These are phyloP conservation scores for Verticillium albo-atrum DNA, from an alignment of 2,329 filamentous ascomycete genomes.

Conservation along the genomic window DNA sequence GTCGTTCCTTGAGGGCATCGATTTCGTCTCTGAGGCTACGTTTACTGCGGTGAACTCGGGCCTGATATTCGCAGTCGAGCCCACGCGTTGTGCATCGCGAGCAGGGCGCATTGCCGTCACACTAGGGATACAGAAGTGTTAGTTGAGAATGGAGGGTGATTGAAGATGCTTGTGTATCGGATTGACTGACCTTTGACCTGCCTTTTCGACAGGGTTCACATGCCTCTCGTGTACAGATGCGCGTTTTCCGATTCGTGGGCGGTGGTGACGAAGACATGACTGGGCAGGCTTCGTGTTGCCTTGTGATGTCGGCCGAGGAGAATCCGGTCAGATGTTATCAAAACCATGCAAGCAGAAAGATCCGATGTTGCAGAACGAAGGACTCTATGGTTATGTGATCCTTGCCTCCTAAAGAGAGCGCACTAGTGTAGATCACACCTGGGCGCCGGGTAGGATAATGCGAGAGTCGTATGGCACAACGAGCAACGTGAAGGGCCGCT, in stretches of 20 bases:
- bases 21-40: neutral
- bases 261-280: neutral
- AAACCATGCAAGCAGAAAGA: too few species aligned
- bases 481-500: neutral
- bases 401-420: too few species aligned
- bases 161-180: too few species aligned
- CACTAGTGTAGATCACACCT: too few species aligned
- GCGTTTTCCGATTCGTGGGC: neutral
- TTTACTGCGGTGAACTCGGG: neutral
- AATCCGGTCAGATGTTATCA: neutral
- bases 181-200: neutral
- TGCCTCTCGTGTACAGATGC: neutral
- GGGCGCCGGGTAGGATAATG: too few species aligned
- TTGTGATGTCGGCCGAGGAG: neutral
- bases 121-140: neutral
- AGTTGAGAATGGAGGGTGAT: too few species aligned
- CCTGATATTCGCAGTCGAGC: constrained; percentile 2
- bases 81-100: neutral
- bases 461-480: too few species aligned
- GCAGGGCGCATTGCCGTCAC: constrained; percentile 5
- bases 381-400: too few species aligned
- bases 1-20: neutral
- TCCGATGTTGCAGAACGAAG: too few species aligned
- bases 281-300: neutral
- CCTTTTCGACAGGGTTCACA: neutral